phyloP scores from a whole-genome alignment of 2,329 filamentous ascomycete species.

The Trichoderma sp. region DNA sequence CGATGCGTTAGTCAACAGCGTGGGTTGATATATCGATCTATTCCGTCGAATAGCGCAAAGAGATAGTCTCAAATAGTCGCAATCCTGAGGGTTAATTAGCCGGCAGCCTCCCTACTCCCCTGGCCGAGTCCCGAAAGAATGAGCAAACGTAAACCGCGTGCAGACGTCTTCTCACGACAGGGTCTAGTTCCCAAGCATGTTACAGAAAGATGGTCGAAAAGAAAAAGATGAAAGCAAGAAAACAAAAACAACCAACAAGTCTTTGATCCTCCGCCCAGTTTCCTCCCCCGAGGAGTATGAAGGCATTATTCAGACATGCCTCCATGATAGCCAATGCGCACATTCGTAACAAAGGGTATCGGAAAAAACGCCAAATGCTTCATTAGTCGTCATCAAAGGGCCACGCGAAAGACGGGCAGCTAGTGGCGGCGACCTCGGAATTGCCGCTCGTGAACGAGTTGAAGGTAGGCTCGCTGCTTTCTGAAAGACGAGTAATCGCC shows the following conservation, averaged over 20 bases:
- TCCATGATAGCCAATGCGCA: slow-evolving; percentile 25
- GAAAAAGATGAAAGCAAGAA: background rate
- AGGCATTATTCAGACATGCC: slow-evolving; percentile 7
- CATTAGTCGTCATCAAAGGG: slow-evolving; percentile 7
- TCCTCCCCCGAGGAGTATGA: background rate
- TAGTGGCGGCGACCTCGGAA: slow-evolving; percentile 29
- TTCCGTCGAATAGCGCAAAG: slow-evolving; percentile 18
- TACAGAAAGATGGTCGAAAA: slow-evolving; percentile 34
- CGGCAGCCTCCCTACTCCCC: slow-evolving; percentile 7
- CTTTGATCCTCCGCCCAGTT: background rate
- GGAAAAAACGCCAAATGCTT: slow-evolving; percentile 24
- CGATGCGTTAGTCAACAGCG: slow-evolving; percentile 15
- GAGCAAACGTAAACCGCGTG: background rate
- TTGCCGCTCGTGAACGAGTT: slow-evolving; percentile 51
- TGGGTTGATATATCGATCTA: background rate
- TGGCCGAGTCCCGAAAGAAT: background rate
- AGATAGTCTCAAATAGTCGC: slow-evolving; percentile 22
- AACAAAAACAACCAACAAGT: too few relatives aligned
- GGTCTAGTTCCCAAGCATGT: slow-evolving; percentile 33
- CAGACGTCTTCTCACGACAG: background rate
- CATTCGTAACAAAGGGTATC: slow-evolving; percentile 10
- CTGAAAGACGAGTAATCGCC: slow-evolving; percentile 79
- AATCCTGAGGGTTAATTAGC: slow-evolving; percentile 18
- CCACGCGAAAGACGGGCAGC: background rate
- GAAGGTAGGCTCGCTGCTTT: slow-evolving; percentile 66